Percentiles rank a stretch among this genome's conserved stretches.
Evolutionary conservation across 1,284 basidiomycete species (phyloP).

Genomic region (Boletus austroedulis): DNA sequence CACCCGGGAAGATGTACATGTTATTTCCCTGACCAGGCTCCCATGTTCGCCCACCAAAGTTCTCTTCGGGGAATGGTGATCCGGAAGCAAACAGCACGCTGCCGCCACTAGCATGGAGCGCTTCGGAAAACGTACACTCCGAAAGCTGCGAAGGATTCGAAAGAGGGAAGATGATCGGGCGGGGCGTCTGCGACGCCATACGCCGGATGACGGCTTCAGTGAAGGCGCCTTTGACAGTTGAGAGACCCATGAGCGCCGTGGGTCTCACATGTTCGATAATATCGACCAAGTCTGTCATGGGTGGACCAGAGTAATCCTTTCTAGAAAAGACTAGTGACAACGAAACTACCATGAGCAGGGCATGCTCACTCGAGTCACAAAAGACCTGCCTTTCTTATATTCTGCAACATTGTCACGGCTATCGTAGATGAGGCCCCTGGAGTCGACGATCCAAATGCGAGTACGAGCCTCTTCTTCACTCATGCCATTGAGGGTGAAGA

Average conservation of each 20-base stretch:
- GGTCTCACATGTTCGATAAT: constrained; percentile 87
- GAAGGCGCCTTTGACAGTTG: constrained; percentile 85
- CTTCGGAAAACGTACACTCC: constrained; percentile 84
- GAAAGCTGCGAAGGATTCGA: constrained; percentile 88
- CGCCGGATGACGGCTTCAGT: constrained; percentile 68
- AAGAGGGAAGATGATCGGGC: constrained; percentile 95
- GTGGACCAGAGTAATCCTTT: constrained; percentile 72
- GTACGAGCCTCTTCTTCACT: constrained; percentile 75
- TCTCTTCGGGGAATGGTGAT: constrained; percentile 78
- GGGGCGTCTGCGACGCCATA: constrained; percentile 84
- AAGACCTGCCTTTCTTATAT: constrained; percentile 73
- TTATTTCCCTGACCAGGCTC: constrained; percentile 93
- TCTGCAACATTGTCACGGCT: constrained; percentile 64
- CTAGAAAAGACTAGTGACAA: constrained; percentile 69
- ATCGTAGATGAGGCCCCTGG: constrained; percentile 79
- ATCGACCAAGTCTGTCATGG: constrained; percentile 73
- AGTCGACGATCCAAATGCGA: constrained; percentile 84
- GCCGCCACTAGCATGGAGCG: constrained; percentile 73
- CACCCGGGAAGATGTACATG: constrained; percentile 78
- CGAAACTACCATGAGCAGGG: background rate
- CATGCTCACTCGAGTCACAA: background rate
- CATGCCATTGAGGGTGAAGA: constrained; percentile 80
- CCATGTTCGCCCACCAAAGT: constrained; percentile 57
- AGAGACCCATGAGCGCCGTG: constrained; percentile 88
- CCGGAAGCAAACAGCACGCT: constrained; percentile 86